Base-by-base conservation (phyloP, 2,329 filamentous ascomycete species). In the Fusarium paranaense region DNA sequence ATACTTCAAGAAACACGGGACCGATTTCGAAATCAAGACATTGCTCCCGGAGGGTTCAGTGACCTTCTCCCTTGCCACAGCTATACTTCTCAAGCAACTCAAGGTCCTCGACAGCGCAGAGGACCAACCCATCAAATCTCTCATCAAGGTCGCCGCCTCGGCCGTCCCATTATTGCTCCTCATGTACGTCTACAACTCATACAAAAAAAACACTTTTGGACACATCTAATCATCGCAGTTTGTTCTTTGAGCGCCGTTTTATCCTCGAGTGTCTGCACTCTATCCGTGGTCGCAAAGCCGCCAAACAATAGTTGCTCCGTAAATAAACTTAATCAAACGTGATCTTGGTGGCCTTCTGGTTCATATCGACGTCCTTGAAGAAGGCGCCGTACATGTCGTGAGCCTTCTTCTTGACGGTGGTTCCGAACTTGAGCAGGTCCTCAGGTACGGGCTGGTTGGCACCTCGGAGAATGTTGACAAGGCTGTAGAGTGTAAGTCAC, bases 371-470 rank as follows among this genome's bases (percentile, higher is more conserved):
- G 78, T 98, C 95, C 85, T 97, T 98, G 88, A 94, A 98, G 82
- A 98, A 98, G 35, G 95, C 95, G 66, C 97, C 97, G 81, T 98
- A 99, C 57, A 94, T 93, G 80, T 95, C 94, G 85, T 99, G 97
- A 58, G 92, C 90, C 95, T 98, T 98, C 91, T 97, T 98, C 91
- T 98, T 99, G 62, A 99, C 97, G 1, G 96, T 98, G 25, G 95
- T 97, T 79, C 97, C 97, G 78, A 98, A 99, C 85, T 97, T 98
- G 82, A 98, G 87, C 40, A 99, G 86, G 30, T 94, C 93, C 50
- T 98, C 95, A 3, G 97, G 97, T 1, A 99, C 94, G 14, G 91
- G 89, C 84, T 99, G 97, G 75, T 95, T 94, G 27, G 97, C 95
- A n/a, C 92, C 94, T 84, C 94, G 97, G 72, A 99, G 90, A 65